Percentiles rank a stretch among this genome's conserved stretches.
Conservation (phyloP, 2,329 filamentous ascomycete species). For the Alternaria sp. region DNA sequence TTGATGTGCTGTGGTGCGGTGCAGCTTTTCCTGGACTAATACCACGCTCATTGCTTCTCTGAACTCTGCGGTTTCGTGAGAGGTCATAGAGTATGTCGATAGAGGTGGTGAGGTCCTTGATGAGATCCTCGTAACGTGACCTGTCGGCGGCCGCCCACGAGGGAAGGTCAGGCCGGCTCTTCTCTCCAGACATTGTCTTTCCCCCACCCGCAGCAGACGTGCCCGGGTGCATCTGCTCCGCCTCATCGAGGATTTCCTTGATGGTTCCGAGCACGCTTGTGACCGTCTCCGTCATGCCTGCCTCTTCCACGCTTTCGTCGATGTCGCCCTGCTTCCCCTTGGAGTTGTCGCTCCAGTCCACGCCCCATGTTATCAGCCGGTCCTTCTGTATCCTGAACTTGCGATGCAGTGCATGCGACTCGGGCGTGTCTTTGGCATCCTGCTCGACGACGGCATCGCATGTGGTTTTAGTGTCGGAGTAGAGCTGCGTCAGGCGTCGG, state of each 20-base stretch:
- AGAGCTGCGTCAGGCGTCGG: slow-evolving; percentile 63
- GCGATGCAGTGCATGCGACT: slow-evolving; percentile 73
- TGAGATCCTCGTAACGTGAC: slow-evolving; percentile 78
- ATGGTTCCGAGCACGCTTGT: slow-evolving; percentile 81
- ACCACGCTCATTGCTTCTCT: slow-evolving; percentile 22
- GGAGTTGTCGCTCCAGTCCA: slow-evolving; percentile 78
- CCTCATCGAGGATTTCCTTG: slow-evolving; percentile 78
- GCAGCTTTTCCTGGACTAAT: slow-evolving; percentile 27
- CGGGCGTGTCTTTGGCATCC: slow-evolving; percentile 66
- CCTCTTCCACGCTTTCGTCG: slow-evolving; percentile 70
- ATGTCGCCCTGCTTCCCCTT: slow-evolving; percentile 68
- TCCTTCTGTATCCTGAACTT: slow-evolving; percentile 83
- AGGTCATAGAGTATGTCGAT: slow-evolving; percentile 82
- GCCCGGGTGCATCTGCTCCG: slow-evolving; percentile 72
- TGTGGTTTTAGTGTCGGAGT: slow-evolving; percentile 81
- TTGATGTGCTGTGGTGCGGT: slow-evolving; percentile 21
- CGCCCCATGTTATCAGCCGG: slow-evolving; percentile 77
- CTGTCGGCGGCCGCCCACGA: slow-evolving; percentile 64
- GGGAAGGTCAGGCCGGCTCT: slow-evolving; percentile 44
- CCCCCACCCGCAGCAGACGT: slow-evolving; percentile 39
- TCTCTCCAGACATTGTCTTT: slow-evolving; percentile 44
- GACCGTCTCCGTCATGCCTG: slow-evolving; percentile 76
- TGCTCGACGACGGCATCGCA: slow-evolving; percentile 72
- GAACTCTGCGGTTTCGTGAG: slow-evolving; percentile 67
- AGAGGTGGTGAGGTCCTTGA: slow-evolving; percentile 75